Evolutionary conservation across 106 monocot species (phyloP), one percentile per base, ranked within the genome.

Genomic region (Phalaenopsis equestris): DNA sequence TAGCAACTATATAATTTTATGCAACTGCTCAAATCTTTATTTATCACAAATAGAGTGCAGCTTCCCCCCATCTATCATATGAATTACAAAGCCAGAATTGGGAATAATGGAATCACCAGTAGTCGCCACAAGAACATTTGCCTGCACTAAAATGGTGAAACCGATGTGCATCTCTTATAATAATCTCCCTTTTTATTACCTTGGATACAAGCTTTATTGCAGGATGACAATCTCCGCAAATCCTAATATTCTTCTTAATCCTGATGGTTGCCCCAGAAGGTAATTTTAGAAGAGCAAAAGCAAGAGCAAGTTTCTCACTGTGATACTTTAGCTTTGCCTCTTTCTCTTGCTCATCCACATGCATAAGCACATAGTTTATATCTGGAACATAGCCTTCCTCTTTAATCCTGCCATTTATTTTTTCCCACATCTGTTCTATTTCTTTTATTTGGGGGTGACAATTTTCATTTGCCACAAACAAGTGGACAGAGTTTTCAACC

Each of bases 321-420:
- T 83, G 83, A 56, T 78, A 55, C 78, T 73, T 52, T 48, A 83
- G 70, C 78, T 78, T 83, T 2, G 67, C 16, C 68, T 78, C 83
- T 36, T 78, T 78, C 73, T 83, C 83, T 78, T 83, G 78, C 72
- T 83, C 83, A 73, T 70, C 73, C 12, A 83, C 78, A 73, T 72
- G 42, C 48, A 83, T 41, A 77, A 83, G 83, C 78, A 83, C 83
- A 57, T 73, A 36, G 16, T 78, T 78, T 7, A 78, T 83, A 56
- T 83, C 83, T 11, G 83, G 83, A 73, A 83, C 83, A 73, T 83
- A 83, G 23, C 83, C 83, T 18, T 45, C 83, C 73, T 83, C 78
- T 72, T 78, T 83, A 56, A 83, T 83, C 57, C 67, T 78, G 10
- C 14, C 55, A 56, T 45, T 38, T 6, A 83, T 83, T 11, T 72